Evolutionary conservation across 2,329 filamentous ascomycete genomes (phyloP).

Genomic region (Xenosphaeropsis pyriputrescens): DNA sequence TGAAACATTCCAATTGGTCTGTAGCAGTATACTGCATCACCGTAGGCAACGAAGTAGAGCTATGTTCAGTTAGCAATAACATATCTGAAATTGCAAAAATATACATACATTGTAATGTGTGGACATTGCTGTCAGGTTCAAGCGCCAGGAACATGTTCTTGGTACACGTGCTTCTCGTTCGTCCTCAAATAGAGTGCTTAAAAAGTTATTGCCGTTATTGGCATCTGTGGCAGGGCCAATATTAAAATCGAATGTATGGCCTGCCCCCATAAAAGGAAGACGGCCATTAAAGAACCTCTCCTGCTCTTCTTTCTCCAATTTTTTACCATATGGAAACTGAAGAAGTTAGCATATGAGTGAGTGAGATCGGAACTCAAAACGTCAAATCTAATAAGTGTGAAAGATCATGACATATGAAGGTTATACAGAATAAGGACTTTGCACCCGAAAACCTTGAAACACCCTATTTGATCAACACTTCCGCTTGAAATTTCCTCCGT

Average conservation of each 20-base stretch:
- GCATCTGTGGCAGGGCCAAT: neutral
- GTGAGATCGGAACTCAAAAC: too few species aligned
- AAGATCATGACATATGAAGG: neutral
- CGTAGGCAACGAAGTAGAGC: slow-evolving; percentile 47
- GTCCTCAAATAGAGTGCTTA: neutral
- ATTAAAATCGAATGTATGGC: neutral
- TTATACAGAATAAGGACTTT: neutral
- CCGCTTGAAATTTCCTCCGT: too few species aligned
- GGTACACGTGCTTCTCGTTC: neutral
- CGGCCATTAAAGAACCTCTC: neutral
- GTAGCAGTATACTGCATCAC: slow-evolving; percentile 41
- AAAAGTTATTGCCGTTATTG: neutral
- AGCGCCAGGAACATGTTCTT: slow-evolving; percentile 21
- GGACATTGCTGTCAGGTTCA: slow-evolving; percentile 43
- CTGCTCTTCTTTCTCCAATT: neutral
- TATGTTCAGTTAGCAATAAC: slow-evolving; percentile 11
- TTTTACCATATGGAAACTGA: too few species aligned
- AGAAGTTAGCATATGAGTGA: too few species aligned
- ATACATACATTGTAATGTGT: slow-evolving; percentile 36
- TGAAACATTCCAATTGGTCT: slow-evolving; percentile 31
- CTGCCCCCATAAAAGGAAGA: too few species aligned
- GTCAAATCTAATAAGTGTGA: too few species aligned
- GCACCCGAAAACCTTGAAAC: neutral
- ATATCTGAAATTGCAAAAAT: neutral
- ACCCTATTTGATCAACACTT: too few species aligned